phyloP scores from a whole-genome alignment of 495 filamentous ascomycete genomes.

The Neurospora sublineolata region DNA sequence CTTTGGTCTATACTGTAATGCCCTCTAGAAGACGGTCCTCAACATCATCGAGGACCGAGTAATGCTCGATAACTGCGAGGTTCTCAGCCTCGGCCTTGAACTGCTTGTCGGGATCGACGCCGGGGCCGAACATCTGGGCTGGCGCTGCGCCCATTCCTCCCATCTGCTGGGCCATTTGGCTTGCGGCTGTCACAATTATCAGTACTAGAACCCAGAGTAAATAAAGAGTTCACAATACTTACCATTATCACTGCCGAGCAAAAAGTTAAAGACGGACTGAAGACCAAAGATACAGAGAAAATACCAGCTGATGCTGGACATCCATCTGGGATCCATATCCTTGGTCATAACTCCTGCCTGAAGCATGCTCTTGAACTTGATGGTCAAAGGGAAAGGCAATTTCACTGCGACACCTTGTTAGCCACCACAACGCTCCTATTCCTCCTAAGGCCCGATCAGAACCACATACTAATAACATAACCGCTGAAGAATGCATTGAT shows the following conservation, averaged over 20 bases:
- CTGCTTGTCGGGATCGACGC: slow-evolving; percentile 90
- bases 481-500: slow-evolving; percentile 98
- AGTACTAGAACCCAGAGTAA: neutral
- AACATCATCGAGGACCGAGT: slow-evolving; percentile 76
- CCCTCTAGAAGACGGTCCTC: slow-evolving; percentile 65
- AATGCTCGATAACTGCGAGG: slow-evolving; percentile 84
- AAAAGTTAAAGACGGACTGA: slow-evolving; percentile 95
- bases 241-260: slow-evolving; percentile 93
- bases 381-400: slow-evolving; percentile 94
- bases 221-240: slow-evolving; percentile 20
- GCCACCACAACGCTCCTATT: neutral
- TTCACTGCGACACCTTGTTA: slow-evolving; percentile 52
- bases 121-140: slow-evolving; percentile 70
- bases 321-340: slow-evolving; percentile 95
- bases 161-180: slow-evolving; percentile 93
- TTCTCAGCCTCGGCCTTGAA: slow-evolving; percentile 89
- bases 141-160: slow-evolving; percentile 22
- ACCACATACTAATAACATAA: slow-evolving; percentile 79
- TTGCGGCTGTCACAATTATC: slow-evolving; percentile 55
- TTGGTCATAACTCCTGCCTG: slow-evolving; percentile 91
- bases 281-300: slow-evolving; percentile 94
- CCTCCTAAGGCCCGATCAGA: no score
- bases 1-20: slow-evolving; percentile 29
- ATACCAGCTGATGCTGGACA: slow-evolving; percentile 97
- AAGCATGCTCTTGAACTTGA: slow-evolving; percentile 98